Percentiles rank a stretch among this genome's conserved stretches.
Evolutionary conservation across 129 eudicot species (phyloP).

Genomic region (Saussurea involucrata): DNA sequence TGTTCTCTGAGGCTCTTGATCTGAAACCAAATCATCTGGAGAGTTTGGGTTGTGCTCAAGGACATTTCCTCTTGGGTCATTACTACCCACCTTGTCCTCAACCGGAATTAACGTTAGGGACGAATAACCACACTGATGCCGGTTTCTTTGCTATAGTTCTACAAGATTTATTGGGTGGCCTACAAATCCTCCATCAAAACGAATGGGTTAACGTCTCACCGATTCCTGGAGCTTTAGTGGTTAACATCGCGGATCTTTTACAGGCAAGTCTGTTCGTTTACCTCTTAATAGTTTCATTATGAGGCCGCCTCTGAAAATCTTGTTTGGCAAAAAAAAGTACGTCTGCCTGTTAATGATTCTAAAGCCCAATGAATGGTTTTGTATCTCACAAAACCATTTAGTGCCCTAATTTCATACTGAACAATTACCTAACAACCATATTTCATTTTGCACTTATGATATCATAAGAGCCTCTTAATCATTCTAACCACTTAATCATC

Average conservation of each 20-base stretch:
- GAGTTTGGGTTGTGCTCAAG: conserved; percentile 47
- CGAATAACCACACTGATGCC: neutral
- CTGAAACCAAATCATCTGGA: conserved; percentile 32
- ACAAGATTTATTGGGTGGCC: conserved; percentile 16
- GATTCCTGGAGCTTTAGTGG: conserved; percentile 1
- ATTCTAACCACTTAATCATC: too few species aligned
- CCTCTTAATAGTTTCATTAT: too few species aligned
- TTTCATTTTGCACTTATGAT: too few species aligned
- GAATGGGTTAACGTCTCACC: conserved; percentile 12
- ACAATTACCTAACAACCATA: too few species aligned
- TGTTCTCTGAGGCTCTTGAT: conserved; percentile 44
- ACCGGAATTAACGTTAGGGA: conserved; percentile 1
- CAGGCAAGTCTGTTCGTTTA: conserved; percentile 8
- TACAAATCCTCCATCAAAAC: conserved; percentile 3
- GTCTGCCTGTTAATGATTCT: too few species aligned
- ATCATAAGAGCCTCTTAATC: too few species aligned
- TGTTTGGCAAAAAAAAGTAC: too few species aligned
- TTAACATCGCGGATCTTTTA: conserved; percentile 12
- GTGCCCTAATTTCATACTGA: too few species aligned
- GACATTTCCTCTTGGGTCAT: conserved; percentile 20
- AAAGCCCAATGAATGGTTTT: too few species aligned
- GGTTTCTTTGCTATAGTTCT: conserved; percentile 5
- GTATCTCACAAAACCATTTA: too few species aligned
- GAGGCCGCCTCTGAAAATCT: too few species aligned
- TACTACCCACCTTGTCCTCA: conserved; percentile 17